Evolutionary conservation across 1,284 basidiomycete genomes (phyloP).

Genomic region (Pseudozyma tsukubaensis): DNA sequence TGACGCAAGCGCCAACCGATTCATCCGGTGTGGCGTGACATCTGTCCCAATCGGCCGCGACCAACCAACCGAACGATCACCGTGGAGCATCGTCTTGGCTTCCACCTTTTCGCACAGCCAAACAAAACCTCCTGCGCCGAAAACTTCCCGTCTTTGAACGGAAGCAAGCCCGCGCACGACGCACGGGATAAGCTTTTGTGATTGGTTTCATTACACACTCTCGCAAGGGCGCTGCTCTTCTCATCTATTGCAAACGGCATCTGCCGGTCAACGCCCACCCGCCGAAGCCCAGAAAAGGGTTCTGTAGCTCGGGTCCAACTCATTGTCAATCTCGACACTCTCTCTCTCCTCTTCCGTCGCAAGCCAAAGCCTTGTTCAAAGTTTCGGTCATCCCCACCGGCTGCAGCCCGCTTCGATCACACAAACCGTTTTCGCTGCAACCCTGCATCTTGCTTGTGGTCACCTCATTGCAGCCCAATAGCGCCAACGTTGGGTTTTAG

Average conservation of each 20-base stretch:
- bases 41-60: background rate
- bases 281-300: constrained; percentile 26
- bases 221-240: constrained; percentile 5
- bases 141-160: constrained; percentile 3
- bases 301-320: background rate
- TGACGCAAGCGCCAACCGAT: too few relatives aligned
- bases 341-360: background rate
- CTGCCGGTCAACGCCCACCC: constrained; percentile 42
- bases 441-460: constrained; percentile 5
- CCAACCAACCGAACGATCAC: too few relatives aligned
- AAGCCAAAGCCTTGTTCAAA: constrained; percentile 5
- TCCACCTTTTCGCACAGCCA: too few relatives aligned
- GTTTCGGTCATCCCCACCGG: constrained; percentile 15
- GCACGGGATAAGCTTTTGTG: constrained; percentile 15
- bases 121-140: background rate
- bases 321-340: too few relatives aligned
- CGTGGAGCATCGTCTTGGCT: too few relatives aligned
- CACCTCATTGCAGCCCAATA: constrained; percentile 5
- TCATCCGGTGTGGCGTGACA: background rate
- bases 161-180: constrained; percentile 14
- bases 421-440: constrained; percentile 7
- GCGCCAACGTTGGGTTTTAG: background rate
- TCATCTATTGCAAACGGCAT: constrained; percentile 29
- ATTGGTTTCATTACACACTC: constrained; percentile 2
- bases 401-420: constrained; percentile 7